phyloP scores from a whole-genome alignment of 1,139 yeast genomes.

The Candida dubliniensis region DNA sequence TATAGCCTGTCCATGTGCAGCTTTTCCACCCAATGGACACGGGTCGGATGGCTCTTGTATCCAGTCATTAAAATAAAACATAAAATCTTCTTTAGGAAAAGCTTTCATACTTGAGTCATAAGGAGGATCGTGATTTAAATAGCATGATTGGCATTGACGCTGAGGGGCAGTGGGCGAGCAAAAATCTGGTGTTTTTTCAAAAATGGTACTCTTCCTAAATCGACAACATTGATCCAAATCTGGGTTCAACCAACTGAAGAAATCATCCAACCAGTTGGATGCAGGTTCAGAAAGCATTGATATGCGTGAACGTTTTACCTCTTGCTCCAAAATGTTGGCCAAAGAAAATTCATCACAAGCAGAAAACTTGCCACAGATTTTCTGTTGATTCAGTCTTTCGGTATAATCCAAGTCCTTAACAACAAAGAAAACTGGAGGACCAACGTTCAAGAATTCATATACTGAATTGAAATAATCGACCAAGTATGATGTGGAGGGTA shows the following conservation, averaged over 20 bases:
- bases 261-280: constrained; percentile 93
- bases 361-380: constrained; percentile 83
- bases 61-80: constrained; percentile 78
- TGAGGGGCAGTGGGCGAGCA: constrained; percentile 72
- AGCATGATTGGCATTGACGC: constrained; percentile 74
- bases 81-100: constrained; percentile 72
- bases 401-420: constrained; percentile 67
- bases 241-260: constrained; percentile 83
- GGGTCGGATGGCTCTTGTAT: constrained; percentile 82
- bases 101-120: constrained; percentile 82
- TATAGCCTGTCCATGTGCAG: constrained; percentile 76
- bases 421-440: constrained; percentile 90
- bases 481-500: constrained; percentile 80
- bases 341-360: constrained; percentile 78
- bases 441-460: constrained; percentile 71
- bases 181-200: constrained; percentile 33
- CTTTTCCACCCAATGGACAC: constrained; percentile 94
- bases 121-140: constrained; percentile 49
- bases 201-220: constrained; percentile 40
- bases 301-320: constrained; percentile 60
- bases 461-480: constrained; percentile 78
- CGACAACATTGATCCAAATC: constrained; percentile 84
- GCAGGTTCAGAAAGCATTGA: constrained; percentile 80
- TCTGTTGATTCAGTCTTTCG: constrained; percentile 58
- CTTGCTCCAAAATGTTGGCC: constrained; percentile 85